Evolutionary conservation across 2,329 filamentous ascomycete genomes (phyloP).

Genomic region (Penicillium olsonii): DNA sequence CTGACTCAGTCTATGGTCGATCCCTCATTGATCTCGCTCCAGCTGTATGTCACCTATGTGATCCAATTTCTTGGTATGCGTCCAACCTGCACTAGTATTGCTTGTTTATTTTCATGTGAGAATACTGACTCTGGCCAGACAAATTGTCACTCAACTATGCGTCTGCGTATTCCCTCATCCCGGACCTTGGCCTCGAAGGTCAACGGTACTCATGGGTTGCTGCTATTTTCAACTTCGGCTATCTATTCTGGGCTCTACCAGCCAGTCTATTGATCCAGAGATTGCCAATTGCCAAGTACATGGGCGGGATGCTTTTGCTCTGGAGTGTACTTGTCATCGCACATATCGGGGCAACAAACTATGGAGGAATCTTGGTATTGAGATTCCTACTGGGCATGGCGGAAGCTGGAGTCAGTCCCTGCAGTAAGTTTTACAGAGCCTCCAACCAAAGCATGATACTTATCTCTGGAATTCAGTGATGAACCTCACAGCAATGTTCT

Average conservation of each 20-base stretch:
- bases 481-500: conserved; percentile 41
- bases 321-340: conserved; percentile 47
- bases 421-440: conserved; percentile 20
- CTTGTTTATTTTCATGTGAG: neutral
- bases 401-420: conserved; percentile 38
- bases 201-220: conserved; percentile 50
- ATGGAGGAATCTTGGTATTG: conserved; percentile 47
- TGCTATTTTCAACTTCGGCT: conserved; percentile 49
- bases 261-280: conserved; percentile 46
- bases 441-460: neutral
- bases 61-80: conserved; percentile 49
- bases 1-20: neutral
- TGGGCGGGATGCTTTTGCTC: conserved; percentile 42
- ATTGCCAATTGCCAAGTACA: conserved; percentile 45
- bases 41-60: conserved; percentile 43
- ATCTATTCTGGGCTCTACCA: conserved; percentile 43
- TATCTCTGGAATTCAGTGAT: conserved; percentile 26
- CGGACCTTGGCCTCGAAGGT: conserved; percentile 44
- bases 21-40: neutral
- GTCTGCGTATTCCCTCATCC: conserved; percentile 47
- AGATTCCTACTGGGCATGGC: conserved; percentile 51
- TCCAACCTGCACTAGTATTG: too few species aligned
- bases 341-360: conserved; percentile 42
- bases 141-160: conserved; percentile 36
- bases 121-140: conserved; percentile 15